A percentile compares a stretch with the other conserved stretches of the same genome.
These are phyloP conservation scores for Boletus reticulatus DNA, from an alignment of 768 basidiomycete species.

Conservation along the genomic window DNA sequence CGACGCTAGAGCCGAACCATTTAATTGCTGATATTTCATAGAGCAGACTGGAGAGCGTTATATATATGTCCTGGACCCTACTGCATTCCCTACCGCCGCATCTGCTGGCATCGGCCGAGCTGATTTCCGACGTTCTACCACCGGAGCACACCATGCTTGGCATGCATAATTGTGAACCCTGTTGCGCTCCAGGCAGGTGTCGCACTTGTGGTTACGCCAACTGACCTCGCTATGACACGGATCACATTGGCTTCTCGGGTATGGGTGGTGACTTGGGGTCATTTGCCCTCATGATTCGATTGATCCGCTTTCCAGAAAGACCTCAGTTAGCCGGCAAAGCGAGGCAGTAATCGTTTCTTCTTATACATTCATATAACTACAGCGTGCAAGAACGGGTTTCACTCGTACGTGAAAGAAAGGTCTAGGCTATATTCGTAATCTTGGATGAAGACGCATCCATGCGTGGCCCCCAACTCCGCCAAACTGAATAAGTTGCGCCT, in stretches of 20 bases:
- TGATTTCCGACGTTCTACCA: too few species aligned
- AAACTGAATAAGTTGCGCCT: slow-evolving; percentile 37
- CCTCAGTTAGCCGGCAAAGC: not conserved
- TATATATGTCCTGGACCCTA: not conserved
- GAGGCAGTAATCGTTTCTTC: slow-evolving; percentile 3
- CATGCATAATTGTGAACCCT: not conserved
- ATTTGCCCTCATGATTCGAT: not conserved
- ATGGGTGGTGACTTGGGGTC: slow-evolving; percentile 7
- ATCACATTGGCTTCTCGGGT: not conserved
- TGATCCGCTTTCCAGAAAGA: not conserved
- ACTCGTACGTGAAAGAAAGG: slow-evolving; percentile 2
- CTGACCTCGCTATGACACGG: not conserved
- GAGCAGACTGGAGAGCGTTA: slow-evolving; percentile 5
- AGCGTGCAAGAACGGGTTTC: slow-evolving; percentile 9
- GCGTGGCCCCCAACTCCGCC: slow-evolving; percentile 38
- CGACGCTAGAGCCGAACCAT: slow-evolving; percentile 40
- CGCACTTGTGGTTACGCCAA: not conserved
- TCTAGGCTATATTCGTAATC: slow-evolving; percentile 12
- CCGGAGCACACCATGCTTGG: not conserved
- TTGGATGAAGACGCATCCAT: slow-evolving; percentile 36
- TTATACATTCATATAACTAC: slow-evolving; percentile 17
- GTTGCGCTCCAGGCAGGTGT: not conserved
- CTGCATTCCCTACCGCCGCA: too few species aligned
- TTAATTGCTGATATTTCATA: slow-evolving; percentile 23
- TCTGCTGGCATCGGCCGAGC: too few species aligned